Evolutionary conservation across 495 filamentous ascomycete species (phyloP), one percentile per base, ranked within the genome.

Genomic region (Geopyxis carbonaria): DNA sequence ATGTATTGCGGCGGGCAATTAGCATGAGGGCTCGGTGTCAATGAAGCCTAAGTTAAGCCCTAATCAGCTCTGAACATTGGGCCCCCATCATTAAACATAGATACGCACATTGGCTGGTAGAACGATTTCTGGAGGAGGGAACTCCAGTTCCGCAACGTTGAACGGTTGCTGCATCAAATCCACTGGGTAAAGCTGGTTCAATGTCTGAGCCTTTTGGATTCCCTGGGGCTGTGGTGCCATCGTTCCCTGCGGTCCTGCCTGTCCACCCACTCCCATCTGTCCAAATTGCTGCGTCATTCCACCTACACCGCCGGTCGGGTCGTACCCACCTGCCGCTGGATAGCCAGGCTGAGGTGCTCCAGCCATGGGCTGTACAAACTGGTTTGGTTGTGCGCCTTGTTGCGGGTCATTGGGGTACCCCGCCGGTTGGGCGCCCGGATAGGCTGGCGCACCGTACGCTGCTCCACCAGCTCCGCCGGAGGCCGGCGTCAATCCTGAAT

Each of bases 1-100:
- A 95, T 78, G 55, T 92, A 95, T 67, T 93, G 92, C 13, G 89
- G 70, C 21, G 79, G 72, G 61, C 85, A 93, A 62, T 95, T 97
- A 31, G 91, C 75, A 59, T 82, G 69, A 21, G 86, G 84, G 6
- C 85, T 93, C 28, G 85, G 80, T 30, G 85, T 94, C 38, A 92
- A 81, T 54, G 84, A 89, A 23, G 82, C 75, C 85, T 93, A 56
- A 43, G 31, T 42, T 22, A 40, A 28, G 43, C 19, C 19, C 18
- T 20, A 20, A 20, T 62, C 38, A 63, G 60, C 55, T 46, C 62
- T 46, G 33, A 31, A 39, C 34, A 21, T 16, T 22, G 34, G 19
- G 19, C 20, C 6, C 25, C 23, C 4, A 13, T 13, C 5, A 5
- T 18, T 2, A 11, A 14, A 23, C 21, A 46, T 44, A 53, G 20